Conservation (phyloP, 2,329 filamentous ascomycete species). For the Alternaria novae-zelandiae region DNA sequence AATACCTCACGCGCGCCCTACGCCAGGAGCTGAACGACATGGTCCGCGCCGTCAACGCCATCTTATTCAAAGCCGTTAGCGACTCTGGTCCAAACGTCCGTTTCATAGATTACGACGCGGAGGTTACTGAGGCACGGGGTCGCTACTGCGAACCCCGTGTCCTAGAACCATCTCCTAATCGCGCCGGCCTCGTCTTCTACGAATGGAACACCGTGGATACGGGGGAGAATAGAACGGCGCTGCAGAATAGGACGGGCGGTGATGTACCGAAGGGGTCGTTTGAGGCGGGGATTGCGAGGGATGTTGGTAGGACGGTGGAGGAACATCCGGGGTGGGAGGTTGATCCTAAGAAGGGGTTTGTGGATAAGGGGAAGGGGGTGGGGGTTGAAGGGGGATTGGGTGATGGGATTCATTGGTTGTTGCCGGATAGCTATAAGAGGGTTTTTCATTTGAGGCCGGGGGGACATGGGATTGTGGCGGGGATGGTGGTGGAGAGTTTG, state of each 20-base stretch:
- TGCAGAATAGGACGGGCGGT: slow-evolving; percentile 18
- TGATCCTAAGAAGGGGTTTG: slow-evolving; percentile 30
- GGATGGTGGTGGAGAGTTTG: not conserved
- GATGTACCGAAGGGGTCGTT: slow-evolving; percentile 26
- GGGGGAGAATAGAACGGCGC: slow-evolving; percentile 25
- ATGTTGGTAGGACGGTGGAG: slow-evolving; percentile 30
- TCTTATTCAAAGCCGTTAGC: slow-evolving; percentile 19
- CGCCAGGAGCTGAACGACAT: slow-evolving; percentile 35
- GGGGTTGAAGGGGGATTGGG: not conserved
- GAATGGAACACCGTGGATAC: slow-evolving; percentile 41
- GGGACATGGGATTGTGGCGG: slow-evolving; percentile 33
- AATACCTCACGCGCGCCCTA: slow-evolving; percentile 33
- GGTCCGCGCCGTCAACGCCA: slow-evolving; percentile 31
- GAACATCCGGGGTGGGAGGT: slow-evolving; percentile 38
- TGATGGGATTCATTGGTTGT: slow-evolving; percentile 35
- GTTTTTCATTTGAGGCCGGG: slow-evolving; percentile 38
- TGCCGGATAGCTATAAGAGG: slow-evolving; percentile 40
- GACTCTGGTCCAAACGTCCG: not conserved
- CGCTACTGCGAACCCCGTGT: not conserved
- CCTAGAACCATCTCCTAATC: slow-evolving; percentile 22
- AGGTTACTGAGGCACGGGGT: not conserved
- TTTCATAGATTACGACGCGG: not conserved
- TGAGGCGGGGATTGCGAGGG: slow-evolving; percentile 31
- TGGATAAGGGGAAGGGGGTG: slow-evolving; percentile 22
- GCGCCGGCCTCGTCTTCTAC: slow-evolving; percentile 34